Base-by-base conservation (phyloP, 768 basidiomycete genomes). In the Gloeophyllum trabeum region DNA sequence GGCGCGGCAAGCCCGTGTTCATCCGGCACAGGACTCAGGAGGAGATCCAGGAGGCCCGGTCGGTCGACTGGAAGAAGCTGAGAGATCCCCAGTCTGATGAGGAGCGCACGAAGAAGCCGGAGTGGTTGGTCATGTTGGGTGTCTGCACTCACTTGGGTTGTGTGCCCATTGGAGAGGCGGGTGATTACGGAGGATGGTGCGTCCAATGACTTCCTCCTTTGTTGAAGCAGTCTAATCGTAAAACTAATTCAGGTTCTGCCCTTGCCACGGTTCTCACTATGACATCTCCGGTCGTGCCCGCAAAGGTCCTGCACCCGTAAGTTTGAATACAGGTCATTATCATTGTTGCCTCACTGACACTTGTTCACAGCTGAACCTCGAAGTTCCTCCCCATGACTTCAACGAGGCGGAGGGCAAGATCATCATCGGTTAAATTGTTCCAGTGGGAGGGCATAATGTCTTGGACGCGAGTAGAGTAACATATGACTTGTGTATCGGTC, bases 1-100 rank as follows among this genome's bases (percentile, higher is more conserved):
- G 96, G 96, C 87, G 96, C 57, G 96, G 96, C 62, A 99, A 99
- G 73, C 96, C 96, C 50, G 96, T 99, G 42, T 98, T 98, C 73
- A 91, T 99, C 61, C 79, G 96, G 51, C 96, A 99, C 71, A 79
- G 96, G 55, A 99, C 96, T 12, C 55, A 71, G 43, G 74, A 70
- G 43, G 96, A 99, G 70, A 87, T 99, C 53, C 77, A 88, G 48
- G 96, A 99, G 67, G 96, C 96, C 40, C 81, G 87, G 63, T 54
- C 61, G 28, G 66, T 74, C 44, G 80, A 94, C 62, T 82, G 92
- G 82, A 89, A 92, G 71, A 47, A 65, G 22, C 71, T 99, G 46
- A 75, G 96, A 46, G 96, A 99, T 57, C 96, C 96, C 43, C 77
- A 99, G 70, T 63, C 75, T 39, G 96, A 99, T 58, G 85, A 91